A percentile compares a stretch with the other conserved stretches of the same genome.
Evolutionary conservation across 2,329 filamentous ascomycete species (phyloP).

Genomic region (Claviceps pusilla): DNA sequence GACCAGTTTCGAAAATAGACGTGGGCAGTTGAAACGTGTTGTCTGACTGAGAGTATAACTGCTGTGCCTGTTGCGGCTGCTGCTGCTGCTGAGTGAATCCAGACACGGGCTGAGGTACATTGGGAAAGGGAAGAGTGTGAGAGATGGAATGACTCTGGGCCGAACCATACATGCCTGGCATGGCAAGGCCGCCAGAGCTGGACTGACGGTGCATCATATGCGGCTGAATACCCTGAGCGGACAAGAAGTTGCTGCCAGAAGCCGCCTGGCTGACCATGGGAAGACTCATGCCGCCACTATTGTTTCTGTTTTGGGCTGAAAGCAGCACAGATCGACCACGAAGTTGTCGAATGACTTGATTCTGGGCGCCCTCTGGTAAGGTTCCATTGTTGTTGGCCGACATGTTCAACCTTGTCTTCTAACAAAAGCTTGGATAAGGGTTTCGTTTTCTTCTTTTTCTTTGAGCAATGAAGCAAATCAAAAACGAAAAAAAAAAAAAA

Average conservation of each 20-base stretch:
- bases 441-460: not conserved
- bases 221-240: not conserved
- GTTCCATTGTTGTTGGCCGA: not conserved
- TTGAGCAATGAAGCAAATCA: not conserved
- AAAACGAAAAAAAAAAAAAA: not conserved
- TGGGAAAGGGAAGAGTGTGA: not conserved
- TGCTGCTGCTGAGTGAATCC: not conserved
- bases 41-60: not conserved
- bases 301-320: not conserved
- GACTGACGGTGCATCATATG: not conserved
- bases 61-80: no score
- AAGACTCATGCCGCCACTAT: not conserved
- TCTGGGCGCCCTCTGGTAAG: not conserved
- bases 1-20: not conserved
- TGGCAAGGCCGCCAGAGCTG: not conserved
- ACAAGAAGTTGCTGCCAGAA: not conserved
- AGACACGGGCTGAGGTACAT: not conserved
- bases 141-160: not conserved
- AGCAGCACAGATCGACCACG: not conserved
- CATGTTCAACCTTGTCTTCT: not conserved
- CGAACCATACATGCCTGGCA: not conserved
- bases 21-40: not conserved
- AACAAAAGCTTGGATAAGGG: not conserved
- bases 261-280: not conserved
- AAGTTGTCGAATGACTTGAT: not conserved